Evolutionary conservation across 345 rosid species (phyloP), one percentile per base, ranked within the genome.

Genomic region (Eucalyptus regnans): DNA sequence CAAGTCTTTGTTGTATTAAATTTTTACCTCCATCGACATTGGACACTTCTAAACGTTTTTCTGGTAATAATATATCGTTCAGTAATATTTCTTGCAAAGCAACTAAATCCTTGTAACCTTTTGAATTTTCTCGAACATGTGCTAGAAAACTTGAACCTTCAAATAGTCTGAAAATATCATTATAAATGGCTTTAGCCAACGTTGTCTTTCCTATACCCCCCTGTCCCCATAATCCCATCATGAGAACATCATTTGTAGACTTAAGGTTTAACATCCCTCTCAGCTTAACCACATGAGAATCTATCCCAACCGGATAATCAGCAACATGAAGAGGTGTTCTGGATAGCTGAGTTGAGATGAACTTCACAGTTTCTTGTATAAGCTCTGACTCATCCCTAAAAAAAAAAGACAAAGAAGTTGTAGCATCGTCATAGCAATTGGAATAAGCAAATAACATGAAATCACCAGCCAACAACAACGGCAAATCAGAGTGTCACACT

Each of bases 41-140:
- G 41, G 6, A 7, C 41, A 66, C 79, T 7, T 0, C 41, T 31
- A 66, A n/a, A 7, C 0, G 7, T 66, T n/a, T 6, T 31, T 0
- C 3, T 0, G 10, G 37, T 66, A 31, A 31, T 31, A 66, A 31
- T 66, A 66, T 1, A 15, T 66, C 41, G 3, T 7, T 7, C 4
- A 66, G 6, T 66, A 66, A 66, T 1, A 0, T 3, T 31, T 31
- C 41, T 31, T 66, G 41, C 79, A 66, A 66, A n/a, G 76, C 16
- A 14, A 29, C 76, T 66, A 66, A 66, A 66, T 15, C 20, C 41
- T 15, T 66, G 37, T 3, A 0, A 31, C 7, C 22, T 37, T 37
- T 37, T 37, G 37, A 37, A 37, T 37, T 37, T 37, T 37, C 37
- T 37, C 37, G 37, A 37, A 37, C 37, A 37, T 4, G 37, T 37